phyloP scores from a whole-genome alignment of 2,329 filamentous ascomycete species.

The Sclerotinia subarctica region DNA sequence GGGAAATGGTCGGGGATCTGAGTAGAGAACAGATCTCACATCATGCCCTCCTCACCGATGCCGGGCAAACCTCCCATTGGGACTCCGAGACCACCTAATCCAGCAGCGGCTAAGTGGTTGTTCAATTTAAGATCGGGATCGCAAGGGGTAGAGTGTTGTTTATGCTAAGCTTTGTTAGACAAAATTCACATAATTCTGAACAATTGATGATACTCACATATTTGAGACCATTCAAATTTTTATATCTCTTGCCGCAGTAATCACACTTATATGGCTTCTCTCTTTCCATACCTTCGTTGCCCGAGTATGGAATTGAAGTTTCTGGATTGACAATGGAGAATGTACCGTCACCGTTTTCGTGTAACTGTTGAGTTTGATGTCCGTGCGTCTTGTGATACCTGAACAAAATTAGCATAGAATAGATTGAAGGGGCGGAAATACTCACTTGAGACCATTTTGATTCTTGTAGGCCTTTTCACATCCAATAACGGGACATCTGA shows the following conservation, averaged over 20 bases:
- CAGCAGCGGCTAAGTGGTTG: constrained; percentile 37
- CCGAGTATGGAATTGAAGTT: constrained; percentile 89
- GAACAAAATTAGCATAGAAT: constrained; percentile 27
- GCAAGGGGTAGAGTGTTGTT: constrained; percentile 81
- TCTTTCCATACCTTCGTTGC: constrained; percentile 98
- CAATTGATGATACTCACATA: constrained; percentile 57
- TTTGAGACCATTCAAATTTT: constrained; percentile 98
- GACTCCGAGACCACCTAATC: constrained; percentile 35
- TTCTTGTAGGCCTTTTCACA: constrained; percentile 99
- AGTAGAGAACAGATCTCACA: constrained; percentile 27
- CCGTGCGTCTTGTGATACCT: constrained; percentile 78
- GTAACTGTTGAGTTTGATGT: constrained; percentile 92
- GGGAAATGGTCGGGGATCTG: constrained; percentile 10
- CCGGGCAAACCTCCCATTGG: constrained; percentile 49
- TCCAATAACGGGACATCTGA: constrained; percentile 95
- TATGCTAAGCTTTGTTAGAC: constrained; percentile 53
- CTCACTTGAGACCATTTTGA: constrained; percentile 94
- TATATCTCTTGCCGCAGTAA: constrained; percentile 95
- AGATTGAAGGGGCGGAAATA: constrained; percentile 24
- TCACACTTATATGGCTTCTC: constrained; percentile 99
- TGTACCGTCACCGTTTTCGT: constrained; percentile 94
- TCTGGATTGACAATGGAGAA: constrained; percentile 98
- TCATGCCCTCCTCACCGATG: constrained; percentile 52
- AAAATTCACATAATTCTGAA: constrained; percentile 4
- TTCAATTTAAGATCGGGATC: constrained; percentile 71